Base-by-base conservation (phyloP, 2,329 filamentous ascomycete genomes). In the Microsporum audouinii region DNA sequence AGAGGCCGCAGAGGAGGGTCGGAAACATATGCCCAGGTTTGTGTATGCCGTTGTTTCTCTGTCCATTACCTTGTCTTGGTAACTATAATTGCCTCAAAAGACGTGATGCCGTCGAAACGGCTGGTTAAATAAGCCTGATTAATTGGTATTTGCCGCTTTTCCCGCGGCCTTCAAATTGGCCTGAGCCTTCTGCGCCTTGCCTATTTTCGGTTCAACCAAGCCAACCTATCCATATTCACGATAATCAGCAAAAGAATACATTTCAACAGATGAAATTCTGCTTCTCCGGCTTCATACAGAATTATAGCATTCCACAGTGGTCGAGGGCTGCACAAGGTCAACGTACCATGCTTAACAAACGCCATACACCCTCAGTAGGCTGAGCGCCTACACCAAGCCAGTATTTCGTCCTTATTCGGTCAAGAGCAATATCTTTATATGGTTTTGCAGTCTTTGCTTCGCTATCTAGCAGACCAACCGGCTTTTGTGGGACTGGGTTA, bases 351-450 rank as follows among this genome's bases (percentile, higher is more conserved):
- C 63, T 63, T 41, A 99, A 78, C 68, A 97, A 75, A 71, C 89
- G 82, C 91, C 91, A 96, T 39, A 88, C 89, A 2, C 89, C 86
- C 67, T 96, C 89, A 64, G 88, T 91, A 7, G 94, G 94, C 77
- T 99, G 94, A 61, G 94, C 94, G 0, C 94, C 94, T 2, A 97
- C 92, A 72, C 94, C 94, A 39, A 99, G 81, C 94, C 94, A 99
- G 78, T 99, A 99, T 74, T 88, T 87, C 61, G 92, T 88, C 63
- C 94, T 81, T 66, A 84, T 79, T 5, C 83, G 78, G 74, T 99
- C 94, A 12, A 99, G 81, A 70, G 89, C 86, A 72, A 99, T 88
- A 67, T 97, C 91, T 76, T 99, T 99, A 79, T 88, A 89, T 61
- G 88, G 82, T 62, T 85, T 84, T 17, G 84, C 84, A n/a, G 81